phyloP scores from a whole-genome alignment of 2,329 filamentous ascomycete genomes.

The Fusarium anguioides region DNA sequence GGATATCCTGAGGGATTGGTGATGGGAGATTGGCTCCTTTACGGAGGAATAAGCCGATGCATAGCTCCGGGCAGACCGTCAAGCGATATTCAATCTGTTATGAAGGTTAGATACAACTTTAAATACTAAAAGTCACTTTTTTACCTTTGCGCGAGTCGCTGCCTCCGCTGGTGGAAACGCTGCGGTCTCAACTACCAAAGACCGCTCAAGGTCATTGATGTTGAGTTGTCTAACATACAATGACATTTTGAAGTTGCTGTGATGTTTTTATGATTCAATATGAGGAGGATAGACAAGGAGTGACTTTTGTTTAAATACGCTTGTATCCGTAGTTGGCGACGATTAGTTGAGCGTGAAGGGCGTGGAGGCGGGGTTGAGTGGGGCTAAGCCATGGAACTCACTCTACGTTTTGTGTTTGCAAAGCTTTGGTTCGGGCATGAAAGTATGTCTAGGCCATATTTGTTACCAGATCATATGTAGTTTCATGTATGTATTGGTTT shows the following conservation, averaged over 20 bases:
- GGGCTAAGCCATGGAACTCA: neutral
- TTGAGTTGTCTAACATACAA: slow-evolving; percentile 41
- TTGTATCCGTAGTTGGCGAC: neutral
- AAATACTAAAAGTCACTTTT: neutral
- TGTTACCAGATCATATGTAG: no score
- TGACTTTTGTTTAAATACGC: neutral
- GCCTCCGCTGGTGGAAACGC: slow-evolving; percentile 47
- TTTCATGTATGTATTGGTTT: no score
- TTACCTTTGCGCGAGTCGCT: slow-evolving; percentile 47
- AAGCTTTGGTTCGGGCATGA: no score
- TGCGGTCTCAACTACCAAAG: slow-evolving; percentile 41
- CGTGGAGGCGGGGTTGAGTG: slow-evolving; percentile 15
- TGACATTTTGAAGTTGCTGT: slow-evolving; percentile 18
- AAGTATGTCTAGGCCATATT: no score
- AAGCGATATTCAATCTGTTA: slow-evolving; percentile 48
- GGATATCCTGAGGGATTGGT: slow-evolving; percentile 15
- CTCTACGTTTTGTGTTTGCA: no score
- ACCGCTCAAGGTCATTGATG: slow-evolving; percentile 42
- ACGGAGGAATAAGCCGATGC: slow-evolving; percentile 41
- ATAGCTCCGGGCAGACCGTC: slow-evolving; percentile 44
- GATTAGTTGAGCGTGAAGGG: neutral
- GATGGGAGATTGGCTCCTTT: slow-evolving; percentile 2
- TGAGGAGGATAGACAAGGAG: no score
- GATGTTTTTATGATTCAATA: neutral
- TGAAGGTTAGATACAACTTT: neutral